Conservation (phyloP, 768 basidiomycete genomes). For the Kwoniella shandongensis region DNA sequence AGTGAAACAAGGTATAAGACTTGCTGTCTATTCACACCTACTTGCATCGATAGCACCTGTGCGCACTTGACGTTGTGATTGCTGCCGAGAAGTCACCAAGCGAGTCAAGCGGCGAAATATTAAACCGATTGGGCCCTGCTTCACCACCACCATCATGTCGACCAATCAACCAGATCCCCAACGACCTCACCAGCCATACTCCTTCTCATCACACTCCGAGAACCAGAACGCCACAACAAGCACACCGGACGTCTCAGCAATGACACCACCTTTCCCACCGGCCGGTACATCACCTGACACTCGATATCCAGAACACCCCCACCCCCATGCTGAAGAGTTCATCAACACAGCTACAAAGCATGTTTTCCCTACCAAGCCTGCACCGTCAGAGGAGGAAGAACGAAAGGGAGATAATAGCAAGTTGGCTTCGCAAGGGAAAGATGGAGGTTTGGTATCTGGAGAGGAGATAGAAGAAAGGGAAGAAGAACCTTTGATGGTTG, state of each 20-base stretch:
- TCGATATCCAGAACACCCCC: constrained; percentile 6
- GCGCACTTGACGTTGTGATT: too few species aligned
- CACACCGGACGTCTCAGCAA: neutral
- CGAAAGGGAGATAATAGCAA: constrained; percentile 1
- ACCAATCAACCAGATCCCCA: neutral
- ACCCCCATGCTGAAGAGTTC: constrained; percentile 34
- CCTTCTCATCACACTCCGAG: too few species aligned
- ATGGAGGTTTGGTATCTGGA: constrained; percentile 2
- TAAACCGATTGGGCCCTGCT: too few species aligned
- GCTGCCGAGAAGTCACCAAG: too few species aligned
- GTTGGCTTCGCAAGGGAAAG: neutral
- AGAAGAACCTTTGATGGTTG: constrained; percentile 37
- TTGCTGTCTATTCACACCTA: too few species aligned
- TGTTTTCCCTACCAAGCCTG: constrained; percentile 28
- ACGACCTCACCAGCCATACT: neutral
- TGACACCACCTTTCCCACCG: constrained; percentile 15
- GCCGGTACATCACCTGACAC: constrained; percentile 5
- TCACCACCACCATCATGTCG: constrained; percentile 1
- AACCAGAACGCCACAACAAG: neutral
- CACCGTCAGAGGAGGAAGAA: constrained; percentile 11
- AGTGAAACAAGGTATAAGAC: too few species aligned
- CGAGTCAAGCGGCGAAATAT: too few species aligned
- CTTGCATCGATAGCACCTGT: too few species aligned
- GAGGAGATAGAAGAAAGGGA: constrained; percentile 20
- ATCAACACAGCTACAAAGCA: constrained; percentile 42